Conservation (phyloP, 2,329 filamentous ascomycete species). For the Venturia nashicola region DNA sequence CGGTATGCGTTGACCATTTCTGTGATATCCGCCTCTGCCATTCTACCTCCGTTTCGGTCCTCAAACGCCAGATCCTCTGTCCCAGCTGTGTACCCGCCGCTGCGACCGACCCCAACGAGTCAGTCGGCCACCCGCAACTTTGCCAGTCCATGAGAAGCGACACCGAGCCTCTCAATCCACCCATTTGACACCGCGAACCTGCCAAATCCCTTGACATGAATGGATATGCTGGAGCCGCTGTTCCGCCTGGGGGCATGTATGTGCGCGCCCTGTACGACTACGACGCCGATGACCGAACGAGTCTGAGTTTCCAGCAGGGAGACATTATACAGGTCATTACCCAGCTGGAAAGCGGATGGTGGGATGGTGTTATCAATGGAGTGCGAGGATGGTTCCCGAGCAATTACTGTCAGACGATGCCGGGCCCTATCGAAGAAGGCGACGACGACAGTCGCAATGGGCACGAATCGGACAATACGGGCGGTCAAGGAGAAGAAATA, state of each 20-base stretch:
- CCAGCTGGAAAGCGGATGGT: conserved; percentile 96
- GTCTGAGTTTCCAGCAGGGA: conserved; percentile 90
- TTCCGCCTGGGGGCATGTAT: conserved; percentile 54
- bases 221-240: conserved; percentile 35
- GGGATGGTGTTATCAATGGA: conserved; percentile 96
- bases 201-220: conserved; percentile 28
- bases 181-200: background rate
- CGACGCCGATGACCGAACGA: conserved; percentile 92
- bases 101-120: background rate
- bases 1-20: background rate
- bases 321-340: conserved; percentile 98
- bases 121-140: background rate
- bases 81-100: background rate
- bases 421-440: conserved; percentile 59
- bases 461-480: conserved; percentile 40
- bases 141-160: background rate
- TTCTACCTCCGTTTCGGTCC: background rate
- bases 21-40: background rate
- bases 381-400: conserved; percentile 98
- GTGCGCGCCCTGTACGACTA: conserved; percentile 96
- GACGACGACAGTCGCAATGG: conserved; percentile 49
- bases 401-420: conserved; percentile 90
- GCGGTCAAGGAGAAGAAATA: conserved; percentile 41
- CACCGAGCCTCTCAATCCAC: background rate
- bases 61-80: background rate